phyloP scores from a whole-genome alignment of 2,329 filamentous ascomycete species.

The Torrubiella hemipterigena region DNA sequence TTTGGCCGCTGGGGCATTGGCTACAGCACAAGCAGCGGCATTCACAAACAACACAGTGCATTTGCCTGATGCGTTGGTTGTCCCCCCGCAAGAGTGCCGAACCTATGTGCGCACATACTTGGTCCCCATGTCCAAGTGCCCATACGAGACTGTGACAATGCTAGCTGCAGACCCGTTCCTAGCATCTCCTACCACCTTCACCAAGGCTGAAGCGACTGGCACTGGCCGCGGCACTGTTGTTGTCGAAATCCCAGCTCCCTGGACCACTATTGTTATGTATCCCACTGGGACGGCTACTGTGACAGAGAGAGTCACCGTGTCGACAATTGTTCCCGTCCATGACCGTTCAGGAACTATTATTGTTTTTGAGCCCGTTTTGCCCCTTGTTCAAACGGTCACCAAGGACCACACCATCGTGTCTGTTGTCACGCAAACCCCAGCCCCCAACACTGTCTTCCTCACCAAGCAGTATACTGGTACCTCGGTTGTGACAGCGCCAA shows the following conservation, averaged over 20 bases:
- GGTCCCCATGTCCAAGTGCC: neutral
- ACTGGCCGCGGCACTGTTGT: neutral
- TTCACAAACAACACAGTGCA: neutral
- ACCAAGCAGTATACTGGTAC: neutral
- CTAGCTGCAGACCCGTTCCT: no score
- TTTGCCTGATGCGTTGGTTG: neutral
- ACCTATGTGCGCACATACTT: neutral
- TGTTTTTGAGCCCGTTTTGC: no score
- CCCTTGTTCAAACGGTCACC: neutral
- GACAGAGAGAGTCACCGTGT: no score
- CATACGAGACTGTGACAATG: neutral
- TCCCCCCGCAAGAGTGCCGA: neutral
- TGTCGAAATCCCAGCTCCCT: neutral
- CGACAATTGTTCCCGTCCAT: no score
- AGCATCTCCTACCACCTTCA: neutral
- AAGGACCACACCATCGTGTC: neutral
- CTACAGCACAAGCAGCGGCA: no score
- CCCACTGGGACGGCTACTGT: no score
- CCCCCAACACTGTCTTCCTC: neutral
- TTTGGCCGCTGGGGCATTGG: no score
- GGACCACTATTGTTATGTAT: no score
- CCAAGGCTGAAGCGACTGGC: neutral
- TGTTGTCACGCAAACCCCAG: neutral
- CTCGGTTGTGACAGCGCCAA: neutral
- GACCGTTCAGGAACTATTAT: no score